phyloP scores from a whole-genome alignment of 202 grass and related monocot genomes.

The Musa balbisiana region DNA sequence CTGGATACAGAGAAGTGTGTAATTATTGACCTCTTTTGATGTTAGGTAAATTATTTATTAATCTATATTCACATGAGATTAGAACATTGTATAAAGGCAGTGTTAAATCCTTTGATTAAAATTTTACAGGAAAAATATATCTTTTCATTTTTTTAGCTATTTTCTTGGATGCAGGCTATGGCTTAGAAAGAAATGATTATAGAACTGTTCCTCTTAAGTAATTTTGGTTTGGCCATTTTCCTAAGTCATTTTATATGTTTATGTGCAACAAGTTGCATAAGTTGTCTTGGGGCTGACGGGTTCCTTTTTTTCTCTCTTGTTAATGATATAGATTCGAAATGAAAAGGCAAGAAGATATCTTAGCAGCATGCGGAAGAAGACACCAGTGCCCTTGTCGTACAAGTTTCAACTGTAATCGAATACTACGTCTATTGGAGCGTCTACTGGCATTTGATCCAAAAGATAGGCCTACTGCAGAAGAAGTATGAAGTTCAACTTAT shows the following conservation, averaged over 20 bases:
- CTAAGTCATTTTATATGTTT: background rate
- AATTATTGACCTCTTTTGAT: background rate
- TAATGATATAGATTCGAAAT: conserved; percentile 69
- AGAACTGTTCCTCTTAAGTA: background rate
- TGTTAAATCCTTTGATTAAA: background rate
- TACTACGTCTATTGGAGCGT: conserved; percentile 50
- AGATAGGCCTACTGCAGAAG: conserved; percentile 67
- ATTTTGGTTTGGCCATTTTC: background rate
- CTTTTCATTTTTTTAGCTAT: background rate
- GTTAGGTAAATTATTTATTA: background rate
- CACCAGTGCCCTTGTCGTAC: conserved; percentile 57
- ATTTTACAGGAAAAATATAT: background rate
- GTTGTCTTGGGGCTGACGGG: background rate
- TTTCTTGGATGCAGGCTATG: background rate
- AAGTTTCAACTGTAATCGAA: conserved; percentile 61
- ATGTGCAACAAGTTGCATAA: background rate
- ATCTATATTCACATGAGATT: background rate
- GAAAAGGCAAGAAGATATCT: conserved; percentile 96
- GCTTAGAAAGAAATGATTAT: background rate
- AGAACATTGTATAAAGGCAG: background rate
- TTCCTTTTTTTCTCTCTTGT: conserved; percentile 4
- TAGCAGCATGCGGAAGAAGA: conserved; percentile 75
- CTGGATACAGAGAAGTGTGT: background rate
- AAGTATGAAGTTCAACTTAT: conserved; percentile 34
- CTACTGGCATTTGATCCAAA: conserved; percentile 97